Conservation (phyloP, 495 filamentous ascomycete species). For the Aspergillus haitiensis region DNA sequence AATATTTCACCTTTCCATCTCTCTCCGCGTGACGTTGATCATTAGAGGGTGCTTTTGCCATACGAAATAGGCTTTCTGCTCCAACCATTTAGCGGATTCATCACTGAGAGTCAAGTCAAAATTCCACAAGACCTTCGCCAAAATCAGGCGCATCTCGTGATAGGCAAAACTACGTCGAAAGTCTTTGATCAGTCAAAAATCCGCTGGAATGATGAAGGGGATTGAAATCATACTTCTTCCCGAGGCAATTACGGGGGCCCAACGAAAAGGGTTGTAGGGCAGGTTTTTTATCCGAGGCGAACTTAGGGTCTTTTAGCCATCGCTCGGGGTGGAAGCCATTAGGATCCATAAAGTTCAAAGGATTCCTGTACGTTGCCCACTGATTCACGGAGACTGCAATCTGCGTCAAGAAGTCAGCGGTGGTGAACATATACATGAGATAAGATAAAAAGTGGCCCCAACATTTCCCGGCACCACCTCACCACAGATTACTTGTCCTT, state of each 20-base stretch:
- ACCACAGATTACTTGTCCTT: not conserved
- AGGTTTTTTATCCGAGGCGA: constrained; percentile 36
- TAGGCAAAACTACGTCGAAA: no score
- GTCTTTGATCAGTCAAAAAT: no score
- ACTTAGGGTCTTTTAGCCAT: constrained; percentile 39
- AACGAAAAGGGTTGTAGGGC: constrained; percentile 10
- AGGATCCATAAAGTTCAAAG: constrained; percentile 46
- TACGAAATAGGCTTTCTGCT: no score
- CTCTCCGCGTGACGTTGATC: no score
- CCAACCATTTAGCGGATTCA: no score
- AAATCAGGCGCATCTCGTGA: no score
- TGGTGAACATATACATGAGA: not conserved
- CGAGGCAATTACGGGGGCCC: constrained; percentile 9
- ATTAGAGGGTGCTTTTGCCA: no score
- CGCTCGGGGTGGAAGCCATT: constrained; percentile 54
- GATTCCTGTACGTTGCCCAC: constrained; percentile 43
- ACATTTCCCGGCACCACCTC: not conserved
- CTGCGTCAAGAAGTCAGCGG: not conserved
- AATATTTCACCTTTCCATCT: no score
- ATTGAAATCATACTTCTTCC: constrained; percentile 1
- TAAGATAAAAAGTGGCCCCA: not conserved
- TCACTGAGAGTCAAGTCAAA: no score
- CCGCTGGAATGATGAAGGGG: no score
- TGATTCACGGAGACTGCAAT: constrained; percentile 42
- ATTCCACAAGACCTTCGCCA: no score